Base-by-base conservation (phyloP, 345 rosid genomes). In the Bruguiera parviflora region DNA sequence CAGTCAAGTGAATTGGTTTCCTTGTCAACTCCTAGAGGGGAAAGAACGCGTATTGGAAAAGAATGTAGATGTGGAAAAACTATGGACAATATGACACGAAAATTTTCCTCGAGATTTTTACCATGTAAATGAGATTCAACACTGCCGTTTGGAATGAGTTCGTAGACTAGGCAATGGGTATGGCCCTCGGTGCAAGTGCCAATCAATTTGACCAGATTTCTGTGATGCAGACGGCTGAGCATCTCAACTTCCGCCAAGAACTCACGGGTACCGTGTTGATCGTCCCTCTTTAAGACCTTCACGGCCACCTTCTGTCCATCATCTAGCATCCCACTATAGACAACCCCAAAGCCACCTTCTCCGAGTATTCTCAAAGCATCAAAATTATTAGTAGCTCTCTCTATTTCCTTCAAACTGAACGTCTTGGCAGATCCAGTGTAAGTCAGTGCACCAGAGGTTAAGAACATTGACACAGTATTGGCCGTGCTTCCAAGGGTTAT, bases 161-260 rank as follows among this genome's bases (percentile, higher is more conserved):
- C 95, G 62, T 87, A 89, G 59, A 89, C 86, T 6, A 89, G 78
- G 80, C 95, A 84, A 18, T 87, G 87, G 19, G 56, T 60, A 28
- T 73, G 70, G 11, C 71, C 84, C 58, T 87, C 88, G 0, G 79
- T 67, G 81, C 91, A 85, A 49, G 84, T 87, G 35, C 91, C 95
- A 51, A 85, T 79, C 64, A 89, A 65, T 57, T 84, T 84, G 52
- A 89, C 95, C 32, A 89, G 75, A 74, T 89, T 89, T 68, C 95
- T 81, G 75, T 89, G 95, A 74, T 89, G 95, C 70, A 89, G 83
- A 55, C 91, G 89, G 81, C 91, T 77, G 63, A 89, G 88, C 91
- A 89, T 89, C 80, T 89, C 95, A 31, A 89, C 86, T 79, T 89
- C 95, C 27, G 89, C 86, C 75, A 89, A 77, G 87, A 89, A 87